Evolutionary conservation across 2,329 filamentous ascomycete species (phyloP), one percentile per base, ranked within the genome.

Genomic region (Karstenula rhodostoma): DNA sequence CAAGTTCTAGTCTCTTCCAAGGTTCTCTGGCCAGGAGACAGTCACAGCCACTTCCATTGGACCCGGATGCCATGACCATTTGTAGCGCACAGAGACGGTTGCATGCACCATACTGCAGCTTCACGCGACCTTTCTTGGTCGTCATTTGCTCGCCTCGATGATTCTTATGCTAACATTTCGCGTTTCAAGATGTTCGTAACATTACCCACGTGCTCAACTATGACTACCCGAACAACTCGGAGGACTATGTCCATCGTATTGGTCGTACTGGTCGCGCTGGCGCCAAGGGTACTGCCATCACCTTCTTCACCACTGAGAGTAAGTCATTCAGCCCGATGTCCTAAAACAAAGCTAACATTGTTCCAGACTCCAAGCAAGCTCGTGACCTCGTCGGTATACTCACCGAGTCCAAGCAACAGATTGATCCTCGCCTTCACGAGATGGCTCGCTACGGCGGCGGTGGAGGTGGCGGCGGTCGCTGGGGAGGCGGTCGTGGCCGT

Each of bases 151-250:
- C 73, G 70, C 67, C 69, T 66, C 62, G 75, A 75, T 81, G 76
- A 79, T 75, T 69, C 67, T 84, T 81, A 75, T 88, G 88, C 93
- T 96, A 96, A 96, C 91, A 44, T 86, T 87, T 81, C 86, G 84
- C 80, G 83, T 84, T 84, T 83, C 78, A 97, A 98, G 95, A 99
- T 91, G 95, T 99, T 86, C 94, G 94, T 85, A 96, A 99, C 87
- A 99, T 99, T 85, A 98, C 95, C 83, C 95, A 99, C 85, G 95
- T 99, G 83, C 88, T 99, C 84, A 98, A 98, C 89, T 97, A 98
- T 92, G 95, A 98, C 81, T 98, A 98, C 83, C 94, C 94, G 81
- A 98, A 98, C 86, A 98, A 89, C 79, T 89, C 87, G 73, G 87
- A 89, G 79, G 87, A 89, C 74, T 89, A 89, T 73, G 85, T 89